A percentile compares a stretch with the other conserved stretches of the same genome.
Evolutionary conservation across 2,329 filamentous ascomycete species (phyloP).

Genomic region (Aspergillus sp.): DNA sequence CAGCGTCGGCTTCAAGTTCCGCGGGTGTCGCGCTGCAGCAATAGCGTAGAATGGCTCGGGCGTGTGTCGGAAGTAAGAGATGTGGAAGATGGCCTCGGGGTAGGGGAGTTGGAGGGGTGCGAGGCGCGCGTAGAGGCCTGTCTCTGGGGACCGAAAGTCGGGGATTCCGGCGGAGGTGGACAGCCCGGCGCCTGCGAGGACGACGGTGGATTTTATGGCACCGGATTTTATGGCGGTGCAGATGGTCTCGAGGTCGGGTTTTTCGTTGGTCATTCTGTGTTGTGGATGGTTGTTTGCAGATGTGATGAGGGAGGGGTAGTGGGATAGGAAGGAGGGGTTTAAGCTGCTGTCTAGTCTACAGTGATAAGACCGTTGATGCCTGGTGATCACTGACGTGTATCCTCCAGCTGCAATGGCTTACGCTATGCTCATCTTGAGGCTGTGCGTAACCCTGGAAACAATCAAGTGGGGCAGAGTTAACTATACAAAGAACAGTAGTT

Average conservation of each 20-base stretch:
- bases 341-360: not conserved
- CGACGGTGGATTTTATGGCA: conserved; percentile 19
- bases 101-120: conserved; percentile 75
- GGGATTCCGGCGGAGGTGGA: conserved; percentile 61
- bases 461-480: not conserved
- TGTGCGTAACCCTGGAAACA: not conserved
- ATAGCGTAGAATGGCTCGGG: conserved; percentile 83
- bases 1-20: conserved; percentile 77
- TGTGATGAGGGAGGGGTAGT: not conserved
- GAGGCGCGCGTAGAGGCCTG: conserved; percentile 83
- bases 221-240: not conserved
- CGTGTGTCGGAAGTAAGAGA: conserved; percentile 74
- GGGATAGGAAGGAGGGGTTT: not conserved
- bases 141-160: conserved; percentile 83
- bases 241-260: not conserved
- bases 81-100: conserved; percentile 84
- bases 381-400: too few relatives aligned
- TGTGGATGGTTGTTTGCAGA: not conserved
- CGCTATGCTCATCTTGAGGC: not conserved
- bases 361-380: too few relatives aligned
- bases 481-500: not conserved
- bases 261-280: not conserved
- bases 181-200: conserved; percentile 71
- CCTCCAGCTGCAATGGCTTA: not conserved
- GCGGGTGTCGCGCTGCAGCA: conserved; percentile 80